phyloP scores from a whole-genome alignment of 2,329 filamentous ascomycete genomes.

The Trichoderma pleuroti region DNA sequence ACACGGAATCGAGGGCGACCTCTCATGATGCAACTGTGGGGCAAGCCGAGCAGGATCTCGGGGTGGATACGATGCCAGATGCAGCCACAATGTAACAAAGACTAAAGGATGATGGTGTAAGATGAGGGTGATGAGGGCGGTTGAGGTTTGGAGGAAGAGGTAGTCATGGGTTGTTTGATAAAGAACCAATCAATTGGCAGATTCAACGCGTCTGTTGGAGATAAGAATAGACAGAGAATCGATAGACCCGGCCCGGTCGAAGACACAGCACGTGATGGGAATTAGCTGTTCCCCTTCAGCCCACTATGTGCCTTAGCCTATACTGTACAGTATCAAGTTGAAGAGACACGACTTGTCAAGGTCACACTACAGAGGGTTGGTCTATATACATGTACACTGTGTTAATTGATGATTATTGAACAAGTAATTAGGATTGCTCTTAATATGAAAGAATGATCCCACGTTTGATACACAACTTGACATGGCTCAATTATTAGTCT shows the following conservation, averaged over 20 bases:
- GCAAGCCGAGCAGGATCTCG: neutral
- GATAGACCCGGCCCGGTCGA: neutral
- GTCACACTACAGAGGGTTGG: neutral
- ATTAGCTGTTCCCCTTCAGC: neutral
- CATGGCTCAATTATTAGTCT: neutral
- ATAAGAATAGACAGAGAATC: neutral
- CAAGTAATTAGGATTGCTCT: neutral
- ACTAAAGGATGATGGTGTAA: neutral
- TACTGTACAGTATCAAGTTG: neutral
- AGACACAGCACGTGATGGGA: neutral
- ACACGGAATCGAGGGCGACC: neutral
- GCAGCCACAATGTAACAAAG: neutral
- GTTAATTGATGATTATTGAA: neutral
- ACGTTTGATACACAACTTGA: neutral
- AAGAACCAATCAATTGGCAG: neutral
- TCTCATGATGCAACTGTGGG: neutral
- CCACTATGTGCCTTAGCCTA: neutral
- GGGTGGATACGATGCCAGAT: neutral
- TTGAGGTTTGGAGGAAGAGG: neutral
- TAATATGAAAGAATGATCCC: neutral
- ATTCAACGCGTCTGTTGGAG: neutral
- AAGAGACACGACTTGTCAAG: neutral
- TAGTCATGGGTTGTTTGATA: neutral
- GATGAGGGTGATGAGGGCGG: neutral
- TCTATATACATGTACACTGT: neutral